A percentile compares a stretch with the other conserved stretches of the same genome.
Evolutionary conservation across 148 eudicot species (phyloP).

Genomic region (Vaccinium vitisidaea): DNA sequence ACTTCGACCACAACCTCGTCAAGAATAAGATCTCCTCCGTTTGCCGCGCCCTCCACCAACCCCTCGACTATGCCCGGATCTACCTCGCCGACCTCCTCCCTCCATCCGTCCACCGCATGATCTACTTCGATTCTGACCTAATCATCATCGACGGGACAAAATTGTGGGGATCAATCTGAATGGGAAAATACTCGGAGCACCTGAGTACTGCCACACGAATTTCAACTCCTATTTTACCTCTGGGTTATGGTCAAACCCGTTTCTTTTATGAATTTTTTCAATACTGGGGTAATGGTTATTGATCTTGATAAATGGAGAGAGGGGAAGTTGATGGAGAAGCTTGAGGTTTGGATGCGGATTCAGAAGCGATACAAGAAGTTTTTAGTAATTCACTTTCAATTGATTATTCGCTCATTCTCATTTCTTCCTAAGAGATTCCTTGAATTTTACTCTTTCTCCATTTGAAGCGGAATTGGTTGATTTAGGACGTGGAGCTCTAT

Average conservation of each 20-base stretch:
- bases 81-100: constrained; percentile 75
- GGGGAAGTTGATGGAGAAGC: neutral
- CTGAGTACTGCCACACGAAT: constrained; percentile 74
- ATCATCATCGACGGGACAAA: constrained; percentile 55
- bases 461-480: too few relatives aligned
- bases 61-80: constrained; percentile 79
- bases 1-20: constrained; percentile 50
- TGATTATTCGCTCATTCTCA: too few relatives aligned
- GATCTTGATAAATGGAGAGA: constrained; percentile 10
- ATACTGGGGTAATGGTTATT: constrained; percentile 52
- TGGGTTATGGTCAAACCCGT: constrained; percentile 51
- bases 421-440: too few relatives aligned
- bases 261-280: constrained; percentile 43
- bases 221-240: constrained; percentile 61
- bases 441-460: too few relatives aligned
- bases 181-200: constrained; percentile 54
- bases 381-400: too few relatives aligned
- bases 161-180: constrained; percentile 46
- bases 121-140: constrained; percentile 77
- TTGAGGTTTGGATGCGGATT: constrained; percentile 49
- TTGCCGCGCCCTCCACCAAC: constrained; percentile 66
- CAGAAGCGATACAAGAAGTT: constrained; percentile 51
- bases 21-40: constrained; percentile 47
- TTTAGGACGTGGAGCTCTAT: too few relatives aligned
- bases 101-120: constrained; percentile 40